Evolutionary conservation across 768 basidiomycete species (phyloP), one percentile per base, ranked within the genome.

Genomic region (Amanita muscaria): DNA sequence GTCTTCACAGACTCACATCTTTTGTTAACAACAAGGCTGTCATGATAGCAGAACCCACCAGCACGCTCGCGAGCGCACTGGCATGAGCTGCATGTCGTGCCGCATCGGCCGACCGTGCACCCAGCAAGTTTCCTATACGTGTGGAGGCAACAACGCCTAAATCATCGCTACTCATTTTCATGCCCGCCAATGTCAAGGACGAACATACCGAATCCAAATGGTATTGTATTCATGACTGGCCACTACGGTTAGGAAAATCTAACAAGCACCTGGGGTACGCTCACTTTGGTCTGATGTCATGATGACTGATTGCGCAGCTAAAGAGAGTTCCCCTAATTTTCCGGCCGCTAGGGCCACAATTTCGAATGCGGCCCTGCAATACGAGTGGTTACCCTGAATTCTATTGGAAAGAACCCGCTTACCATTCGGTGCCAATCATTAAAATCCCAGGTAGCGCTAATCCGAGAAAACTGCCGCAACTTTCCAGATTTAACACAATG

Each of bases 341-440:
- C 83, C 86, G 3, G 86, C 86, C 14, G 82, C 80, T 18, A 88
- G 64, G 3, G 86, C 83, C 9, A 88, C 85, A 30, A 88, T 84
- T 56, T 88, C 86, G 51, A 88, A 88, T 0, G 84, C 81, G 34
- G 80, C 80, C 84, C 84, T 85, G 43, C 14, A 37, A 30, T 27
- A 18, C 47, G 42, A 24, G 47, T 21, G 29, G 29, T 5, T 31
- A 24, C 27, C 22, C 30, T 32, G 15, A 33, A 33, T 47, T n/a
- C 24, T 27, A 37, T 2, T 15, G 12, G 25, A 23, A 22, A 19
- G 43, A 30, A 25, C 30, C 30, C 19, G 48, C 69, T 43, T 54
- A 84, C 84, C 84, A 88, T 65, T 88, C 86, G 3, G 83, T 84
- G 16, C 80, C 82, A 22, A 86, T 74, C 83, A 86, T 86, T 21